Conservation (phyloP, 345 rosid genomes). For the Cardamine resedifolia region DNA sequence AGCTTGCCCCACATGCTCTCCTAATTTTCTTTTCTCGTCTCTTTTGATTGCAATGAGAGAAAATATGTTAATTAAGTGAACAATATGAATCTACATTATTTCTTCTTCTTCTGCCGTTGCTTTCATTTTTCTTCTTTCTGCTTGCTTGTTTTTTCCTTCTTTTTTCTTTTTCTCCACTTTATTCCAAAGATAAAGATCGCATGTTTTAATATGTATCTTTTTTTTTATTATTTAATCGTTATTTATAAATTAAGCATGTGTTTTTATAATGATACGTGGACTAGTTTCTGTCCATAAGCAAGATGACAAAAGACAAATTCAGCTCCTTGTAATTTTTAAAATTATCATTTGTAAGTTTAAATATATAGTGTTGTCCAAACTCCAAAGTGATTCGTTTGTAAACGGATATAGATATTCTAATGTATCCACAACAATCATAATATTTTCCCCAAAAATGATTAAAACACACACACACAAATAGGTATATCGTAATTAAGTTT, state of each 20-base stretch:
- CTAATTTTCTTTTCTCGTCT: background rate
- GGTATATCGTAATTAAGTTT: too few species aligned
- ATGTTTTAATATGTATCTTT: background rate
- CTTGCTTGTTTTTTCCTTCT: constrained; percentile 7
- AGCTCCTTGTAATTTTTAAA: constrained; percentile 4
- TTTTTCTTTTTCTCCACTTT: constrained; percentile 19
- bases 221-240: background rate
- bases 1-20: constrained; percentile 14
- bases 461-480: too few species aligned
- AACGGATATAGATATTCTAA: background rate
- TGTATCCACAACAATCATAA: constrained; percentile 10
- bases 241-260: background rate
- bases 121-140: constrained; percentile 32
- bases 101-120: constrained; percentile 25
- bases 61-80: constrained; percentile 5
- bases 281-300: constrained; percentile 11
- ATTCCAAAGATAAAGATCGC: constrained; percentile 30
- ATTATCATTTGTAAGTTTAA: background rate
- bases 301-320: background rate
- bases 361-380: background rate
- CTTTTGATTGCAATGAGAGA: constrained; percentile 9
- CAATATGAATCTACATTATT: constrained; percentile 11
- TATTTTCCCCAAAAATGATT: background rate
- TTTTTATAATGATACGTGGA: background rate
- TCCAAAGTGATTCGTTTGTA: background rate